phyloP scores from a whole-genome alignment of 345 rosid species.

The Moricandia arvensis region DNA sequence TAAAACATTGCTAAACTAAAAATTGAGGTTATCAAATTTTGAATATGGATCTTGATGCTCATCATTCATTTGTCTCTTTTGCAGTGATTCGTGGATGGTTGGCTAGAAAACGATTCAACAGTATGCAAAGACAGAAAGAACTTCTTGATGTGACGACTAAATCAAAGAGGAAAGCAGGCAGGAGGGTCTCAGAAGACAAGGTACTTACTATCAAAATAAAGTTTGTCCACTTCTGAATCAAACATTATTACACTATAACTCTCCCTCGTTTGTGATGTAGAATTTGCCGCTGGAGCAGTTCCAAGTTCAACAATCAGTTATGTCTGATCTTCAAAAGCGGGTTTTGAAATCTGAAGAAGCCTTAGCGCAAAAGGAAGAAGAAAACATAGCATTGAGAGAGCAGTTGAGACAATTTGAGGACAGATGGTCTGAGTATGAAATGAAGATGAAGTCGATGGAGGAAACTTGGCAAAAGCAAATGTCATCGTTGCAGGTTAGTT shows the following conservation, averaged over 20 bases:
- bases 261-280: slow-evolving; percentile 40
- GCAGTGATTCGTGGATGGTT: slow-evolving; percentile 88
- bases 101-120: slow-evolving; percentile 53
- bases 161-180: slow-evolving; percentile 44
- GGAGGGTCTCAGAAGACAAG: slow-evolving; percentile 65
- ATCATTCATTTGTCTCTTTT: slow-evolving; percentile 20
- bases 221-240: slow-evolving; percentile 3
- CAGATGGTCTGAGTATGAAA: slow-evolving; percentile 78
- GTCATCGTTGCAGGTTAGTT: slow-evolving; percentile 70
- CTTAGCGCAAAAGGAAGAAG: slow-evolving; percentile 73
- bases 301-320: slow-evolving; percentile 49
- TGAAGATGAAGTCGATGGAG: slow-evolving; percentile 91
- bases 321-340: slow-evolving; percentile 71
- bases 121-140: slow-evolving; percentile 44
- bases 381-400: slow-evolving; percentile 69
- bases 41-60: slow-evolving; percentile 9
- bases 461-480: slow-evolving; percentile 94
- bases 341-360: slow-evolving; percentile 69
- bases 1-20: slow-evolving; percentile 30
- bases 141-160: slow-evolving; percentile 44
- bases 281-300: slow-evolving; percentile 55
- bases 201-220: slow-evolving; percentile 39
- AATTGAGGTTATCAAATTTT: neutral
- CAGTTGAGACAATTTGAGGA: slow-evolving; percentile 68
- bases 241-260: slow-evolving; percentile 3